Conservation (phyloP, 768 basidiomycete species). For the Auriscalpium orientale region DNA sequence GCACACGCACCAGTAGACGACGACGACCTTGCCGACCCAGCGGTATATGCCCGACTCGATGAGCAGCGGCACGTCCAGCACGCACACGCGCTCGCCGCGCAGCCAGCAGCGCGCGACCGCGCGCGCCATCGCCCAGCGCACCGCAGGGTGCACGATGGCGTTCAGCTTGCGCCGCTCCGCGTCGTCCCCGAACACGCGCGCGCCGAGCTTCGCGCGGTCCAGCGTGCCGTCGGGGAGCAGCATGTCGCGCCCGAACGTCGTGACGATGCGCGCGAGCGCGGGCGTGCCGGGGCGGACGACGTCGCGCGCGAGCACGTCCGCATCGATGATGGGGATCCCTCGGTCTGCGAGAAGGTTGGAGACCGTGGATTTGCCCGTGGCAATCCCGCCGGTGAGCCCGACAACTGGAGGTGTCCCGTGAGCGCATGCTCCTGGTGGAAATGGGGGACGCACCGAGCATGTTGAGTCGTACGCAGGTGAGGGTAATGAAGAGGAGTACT, state of each 20-base stretch:
- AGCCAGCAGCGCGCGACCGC: constrained; percentile 66
- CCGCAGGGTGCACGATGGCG: constrained; percentile 83
- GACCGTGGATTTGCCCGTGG: constrained; percentile 94
- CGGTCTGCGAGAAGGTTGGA: constrained; percentile 62
- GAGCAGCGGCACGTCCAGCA: constrained; percentile 87
- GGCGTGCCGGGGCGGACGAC: constrained; percentile 81
- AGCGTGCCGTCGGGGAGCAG: constrained; percentile 63
- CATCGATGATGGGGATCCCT: constrained; percentile 81
- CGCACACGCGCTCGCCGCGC: constrained; percentile 65
- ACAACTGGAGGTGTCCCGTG: constrained; percentile 47
- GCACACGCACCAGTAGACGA: constrained; percentile 80
- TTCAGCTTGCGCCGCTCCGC: constrained; percentile 68
- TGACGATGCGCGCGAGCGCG: constrained; percentile 58
- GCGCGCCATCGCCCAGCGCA: constrained; percentile 71
- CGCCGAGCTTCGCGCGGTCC: constrained; percentile 77
- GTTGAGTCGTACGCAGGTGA: no score
- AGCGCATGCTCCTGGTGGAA: no score
- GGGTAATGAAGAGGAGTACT: no score
- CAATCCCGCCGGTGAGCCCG: constrained; percentile 94
- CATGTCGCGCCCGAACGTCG: constrained; percentile 64
- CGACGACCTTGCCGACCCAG: constrained; percentile 75
- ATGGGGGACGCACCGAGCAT: no score
- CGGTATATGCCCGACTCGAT: constrained; percentile 84
- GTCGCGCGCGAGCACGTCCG: constrained; percentile 80
- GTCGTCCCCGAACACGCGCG: constrained; percentile 77